Evolutionary conservation across 2,329 filamentous ascomycete genomes (phyloP), one percentile per base, ranked within the genome.

Genomic region (Calonectria pseudoturangicola): DNA sequence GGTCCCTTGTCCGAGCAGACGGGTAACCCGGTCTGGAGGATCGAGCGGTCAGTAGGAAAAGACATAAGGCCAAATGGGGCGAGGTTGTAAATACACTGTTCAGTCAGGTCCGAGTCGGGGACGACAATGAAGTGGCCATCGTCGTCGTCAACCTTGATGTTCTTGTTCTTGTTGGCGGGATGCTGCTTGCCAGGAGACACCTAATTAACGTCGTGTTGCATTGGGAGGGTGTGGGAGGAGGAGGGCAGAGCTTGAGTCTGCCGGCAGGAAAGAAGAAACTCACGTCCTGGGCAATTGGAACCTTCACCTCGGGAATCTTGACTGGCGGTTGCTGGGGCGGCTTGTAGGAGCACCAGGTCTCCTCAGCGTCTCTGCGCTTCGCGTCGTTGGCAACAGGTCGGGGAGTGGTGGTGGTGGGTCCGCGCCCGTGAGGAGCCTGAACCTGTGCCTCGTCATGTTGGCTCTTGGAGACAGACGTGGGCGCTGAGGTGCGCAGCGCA

Each of bases 61-160:
- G 33, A 60, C 33, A 21, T 12, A 4, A 15, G 6, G 54, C 33
- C 27, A 30, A 41, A 39, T 36, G 54, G 54, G 54, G 33, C 33
- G 25, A 15, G 16, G 15, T 18, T 41, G 36, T 25, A 36, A 60
- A 27, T 60, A 98, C 96, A 99, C 90, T 95, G 90, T 56, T 97
- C 92, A 13, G 97, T 98, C 63, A 99, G 87, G 72, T 94, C 92
- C 16, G 94, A 93, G 77, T 98, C 95, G 30, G 96, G 94, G 2
- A 94, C 92, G 25, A 99, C 95, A 78, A 98, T 95, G 82, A 98
- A 99, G 84, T 99, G 97, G 8, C 97, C 97, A 79, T 99, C 97
- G 58, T 98, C 95, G 76, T 98, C 97, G 80, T 99, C 97, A 54
- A 97, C 54, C 36, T 60, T 60, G 21, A 28, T 15, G 54, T 60